These are phyloP conservation scores for Annona squamosa DNA, from an alignment of 164 flowering plant genomes.

Conservation along the genomic window DNA sequence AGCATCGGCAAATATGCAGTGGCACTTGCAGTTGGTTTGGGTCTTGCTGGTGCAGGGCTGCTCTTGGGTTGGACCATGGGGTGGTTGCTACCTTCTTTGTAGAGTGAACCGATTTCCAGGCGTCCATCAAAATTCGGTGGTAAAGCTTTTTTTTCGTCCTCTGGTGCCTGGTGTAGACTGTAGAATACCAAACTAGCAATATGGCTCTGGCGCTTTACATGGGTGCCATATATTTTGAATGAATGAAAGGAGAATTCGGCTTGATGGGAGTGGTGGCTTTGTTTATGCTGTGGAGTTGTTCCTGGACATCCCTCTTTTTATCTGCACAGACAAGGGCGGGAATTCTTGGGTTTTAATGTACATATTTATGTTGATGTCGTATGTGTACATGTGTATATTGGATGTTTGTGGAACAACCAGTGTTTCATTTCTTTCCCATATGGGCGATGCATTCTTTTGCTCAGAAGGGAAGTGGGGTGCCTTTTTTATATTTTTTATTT, in stretches of 20 bases:
- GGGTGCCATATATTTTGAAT: neutral
- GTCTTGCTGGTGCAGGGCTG: slow-evolving; percentile 71
- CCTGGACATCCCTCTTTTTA: neutral
- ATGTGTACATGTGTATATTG: neutral
- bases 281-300: neutral
- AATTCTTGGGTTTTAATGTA: neutral
- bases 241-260: neutral
- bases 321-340: neutral
- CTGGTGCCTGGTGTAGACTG: too few relatives aligned
- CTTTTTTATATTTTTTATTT: too few relatives aligned
- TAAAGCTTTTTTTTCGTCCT: neutral
- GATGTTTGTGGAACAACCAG: slow-evolving; percentile 1
- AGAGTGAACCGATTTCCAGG: neutral
- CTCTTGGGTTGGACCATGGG: slow-evolving; percentile 78
- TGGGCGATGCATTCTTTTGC: too few relatives aligned
- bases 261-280: neutral
- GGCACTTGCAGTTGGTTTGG: slow-evolving; percentile 51
- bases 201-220: neutral
- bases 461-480: too few relatives aligned
- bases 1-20: slow-evolving; percentile 28
- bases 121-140: neutral
- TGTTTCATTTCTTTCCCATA: neutral
- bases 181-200: neutral
- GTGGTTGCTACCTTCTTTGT: slow-evolving; percentile 48
- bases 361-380: neutral